These are phyloP conservation scores for Penicillium sp. DNA, from an alignment of 2,329 filamentous ascomycete species.

Conservation along the genomic window DNA sequence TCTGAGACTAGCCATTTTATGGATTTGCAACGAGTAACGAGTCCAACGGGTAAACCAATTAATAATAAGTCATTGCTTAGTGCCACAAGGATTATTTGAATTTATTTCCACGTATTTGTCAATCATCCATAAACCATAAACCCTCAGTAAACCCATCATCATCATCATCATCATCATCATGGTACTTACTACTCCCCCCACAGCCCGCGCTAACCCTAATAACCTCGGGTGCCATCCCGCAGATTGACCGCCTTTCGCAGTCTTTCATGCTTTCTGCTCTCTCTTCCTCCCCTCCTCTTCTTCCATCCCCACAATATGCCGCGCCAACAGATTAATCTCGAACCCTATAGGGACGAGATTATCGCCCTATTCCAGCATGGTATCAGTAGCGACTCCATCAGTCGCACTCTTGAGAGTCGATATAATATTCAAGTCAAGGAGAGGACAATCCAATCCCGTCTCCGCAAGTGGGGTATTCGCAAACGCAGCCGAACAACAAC, in stretches of 20 bases:
- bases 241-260: constrained; percentile 25
- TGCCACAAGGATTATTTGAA: no score
- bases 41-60: constrained; percentile 4
- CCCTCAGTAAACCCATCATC: no score
- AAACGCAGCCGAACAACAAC: constrained; percentile 31
- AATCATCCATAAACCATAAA: no score
- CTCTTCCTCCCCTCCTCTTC: not conserved
- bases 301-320: constrained; percentile 17
- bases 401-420: constrained; percentile 24
- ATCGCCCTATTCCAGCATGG: constrained; percentile 27
- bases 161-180: not conserved
- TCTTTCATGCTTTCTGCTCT: not conserved
- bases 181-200: no score
- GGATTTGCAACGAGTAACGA: constrained; percentile 8
- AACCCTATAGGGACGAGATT: constrained; percentile 29
- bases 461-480: constrained; percentile 31
- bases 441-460: constrained; percentile 29
- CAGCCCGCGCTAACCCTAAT: not conserved
- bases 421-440: constrained; percentile 31
- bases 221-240: constrained; percentile 3
- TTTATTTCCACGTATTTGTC: not conserved
- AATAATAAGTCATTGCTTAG: constrained; percentile 3
- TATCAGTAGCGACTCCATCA: constrained; percentile 29
- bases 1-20: constrained; percentile 10
- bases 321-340: constrained; percentile 30